Evolutionary conservation across 148 eudicot genomes (phyloP).

Genomic region (Camellia granthamiana): DNA sequence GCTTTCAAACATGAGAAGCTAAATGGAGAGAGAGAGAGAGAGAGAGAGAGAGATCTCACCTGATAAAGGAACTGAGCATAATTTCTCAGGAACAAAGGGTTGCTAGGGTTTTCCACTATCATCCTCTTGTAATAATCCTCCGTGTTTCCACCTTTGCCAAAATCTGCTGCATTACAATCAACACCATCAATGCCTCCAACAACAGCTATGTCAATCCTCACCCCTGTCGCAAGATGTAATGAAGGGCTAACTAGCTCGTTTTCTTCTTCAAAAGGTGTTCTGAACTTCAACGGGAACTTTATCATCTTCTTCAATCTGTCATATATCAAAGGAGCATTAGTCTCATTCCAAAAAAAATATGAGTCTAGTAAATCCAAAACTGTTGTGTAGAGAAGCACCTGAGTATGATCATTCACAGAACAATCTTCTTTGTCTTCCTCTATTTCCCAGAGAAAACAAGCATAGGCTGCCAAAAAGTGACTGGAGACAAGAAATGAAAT

Average conservation of each 20-base stretch:
- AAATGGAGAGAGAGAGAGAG: background rate
- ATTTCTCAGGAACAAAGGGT: constrained; percentile 49
- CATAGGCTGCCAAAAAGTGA: no score
- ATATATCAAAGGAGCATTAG: no score
- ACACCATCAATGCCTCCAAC: constrained; percentile 9
- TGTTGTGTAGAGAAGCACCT: no score
- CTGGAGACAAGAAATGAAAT: no score
- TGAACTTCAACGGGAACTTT: constrained; percentile 4
- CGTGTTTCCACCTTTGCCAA: background rate
- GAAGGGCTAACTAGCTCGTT: constrained; percentile 19
- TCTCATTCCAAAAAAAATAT: no score
- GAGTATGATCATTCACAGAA: no score
- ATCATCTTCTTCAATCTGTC: constrained; percentile 37
- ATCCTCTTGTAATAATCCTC: no score
- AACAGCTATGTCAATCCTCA: background rate
- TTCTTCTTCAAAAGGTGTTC: constrained; percentile 2
- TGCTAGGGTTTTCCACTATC: constrained; percentile 26
- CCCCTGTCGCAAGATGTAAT: no score
- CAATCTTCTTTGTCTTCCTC: no score
- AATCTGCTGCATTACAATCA: constrained; percentile 36
- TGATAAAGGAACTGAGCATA: constrained; percentile 72
- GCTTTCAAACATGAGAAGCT: no score
- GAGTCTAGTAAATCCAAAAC: no score
- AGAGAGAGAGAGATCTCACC: constrained; percentile 31
- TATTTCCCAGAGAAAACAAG: no score